Percentiles rank a stretch among this genome's conserved stretches.
Conservation (phyloP, 352 stramenopile genomes). For the Globisporangium nodosum region DNA sequence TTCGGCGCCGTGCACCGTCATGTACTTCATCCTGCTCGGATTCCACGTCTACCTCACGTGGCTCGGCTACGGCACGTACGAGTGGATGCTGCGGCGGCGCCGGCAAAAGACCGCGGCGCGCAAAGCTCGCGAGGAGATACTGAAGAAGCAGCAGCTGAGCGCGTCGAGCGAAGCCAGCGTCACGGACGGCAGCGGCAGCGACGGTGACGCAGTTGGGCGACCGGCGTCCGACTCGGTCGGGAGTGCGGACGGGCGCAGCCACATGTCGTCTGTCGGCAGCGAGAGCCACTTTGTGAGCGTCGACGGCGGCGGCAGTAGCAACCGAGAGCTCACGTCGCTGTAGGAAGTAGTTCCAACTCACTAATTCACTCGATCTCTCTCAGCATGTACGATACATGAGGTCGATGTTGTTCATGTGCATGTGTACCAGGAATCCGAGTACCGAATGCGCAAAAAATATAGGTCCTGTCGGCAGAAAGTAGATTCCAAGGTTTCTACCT, state of each 20-base stretch:
- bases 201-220: background rate
- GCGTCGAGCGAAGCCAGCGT: conserved; percentile 9
- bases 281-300: conserved; percentile 30
- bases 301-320: conserved; percentile 8
- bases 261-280: conserved; percentile 36
- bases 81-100: conserved; percentile 82
- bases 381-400: no score
- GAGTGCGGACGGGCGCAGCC: conserved; percentile 14
- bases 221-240: conserved; percentile 10
- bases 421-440: no score
- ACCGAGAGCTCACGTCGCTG: conserved; percentile 19
- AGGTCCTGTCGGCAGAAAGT: no score
- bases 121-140: conserved; percentile 17
- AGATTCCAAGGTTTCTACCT: no score
- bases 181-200: background rate
- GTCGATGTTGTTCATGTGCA: no score
- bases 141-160: conserved; percentile 10
- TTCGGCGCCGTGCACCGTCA: conserved; percentile 75
- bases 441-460: no score
- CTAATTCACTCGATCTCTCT: no score
- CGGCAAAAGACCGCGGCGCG: conserved; percentile 55
- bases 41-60: conserved; percentile 80
- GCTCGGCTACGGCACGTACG: conserved; percentile 82
- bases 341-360: background rate
- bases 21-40: conserved; percentile 80